A percentile compares a stretch with the other conserved stretches of the same genome.
phyloP scores from a whole-genome alignment of 306 rosid genomes.

The Bauhinia variegata region DNA sequence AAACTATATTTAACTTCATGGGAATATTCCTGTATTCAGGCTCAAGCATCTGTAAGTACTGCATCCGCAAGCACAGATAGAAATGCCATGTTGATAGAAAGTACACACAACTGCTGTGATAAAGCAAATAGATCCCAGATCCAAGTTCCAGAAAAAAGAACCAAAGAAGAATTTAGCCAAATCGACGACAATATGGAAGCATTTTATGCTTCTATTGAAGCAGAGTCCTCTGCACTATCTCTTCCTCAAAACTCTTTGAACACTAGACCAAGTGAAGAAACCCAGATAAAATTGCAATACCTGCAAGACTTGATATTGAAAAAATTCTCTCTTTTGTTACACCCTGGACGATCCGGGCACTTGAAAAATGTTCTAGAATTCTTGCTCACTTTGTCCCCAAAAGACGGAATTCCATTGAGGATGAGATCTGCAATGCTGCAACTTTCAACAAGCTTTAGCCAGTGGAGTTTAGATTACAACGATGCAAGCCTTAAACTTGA shows the following conservation, averaged over 20 bases:
- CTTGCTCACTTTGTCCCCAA: constrained; percentile 28
- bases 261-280: constrained; percentile 33
- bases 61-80: not conserved
- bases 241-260: not conserved
- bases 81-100: not conserved
- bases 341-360: constrained; percentile 25
- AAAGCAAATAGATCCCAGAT: too few species aligned
- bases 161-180: not conserved
- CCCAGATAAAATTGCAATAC: constrained; percentile 22
- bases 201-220: constrained; percentile 36
- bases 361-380: constrained; percentile 20
- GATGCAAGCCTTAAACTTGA: constrained; percentile 36
- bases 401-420: constrained; percentile 28
- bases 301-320: constrained; percentile 14
- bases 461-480: constrained; percentile 31
- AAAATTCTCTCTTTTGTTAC: constrained; percentile 22
- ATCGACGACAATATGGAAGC: constrained; percentile 32
- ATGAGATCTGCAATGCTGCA: constrained; percentile 10
- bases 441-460: constrained; percentile 26
- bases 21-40: not conserved
- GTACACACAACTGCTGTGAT: not conserved
- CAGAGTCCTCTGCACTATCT: constrained; percentile 7
- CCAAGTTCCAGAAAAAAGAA: not conserved
- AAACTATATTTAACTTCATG: not conserved
- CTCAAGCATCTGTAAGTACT: constrained; percentile 10